These are phyloP conservation scores for Colletotrichum sp. DNA, from an alignment of 2,329 filamentous ascomycete genomes.

Conservation along the genomic window DNA sequence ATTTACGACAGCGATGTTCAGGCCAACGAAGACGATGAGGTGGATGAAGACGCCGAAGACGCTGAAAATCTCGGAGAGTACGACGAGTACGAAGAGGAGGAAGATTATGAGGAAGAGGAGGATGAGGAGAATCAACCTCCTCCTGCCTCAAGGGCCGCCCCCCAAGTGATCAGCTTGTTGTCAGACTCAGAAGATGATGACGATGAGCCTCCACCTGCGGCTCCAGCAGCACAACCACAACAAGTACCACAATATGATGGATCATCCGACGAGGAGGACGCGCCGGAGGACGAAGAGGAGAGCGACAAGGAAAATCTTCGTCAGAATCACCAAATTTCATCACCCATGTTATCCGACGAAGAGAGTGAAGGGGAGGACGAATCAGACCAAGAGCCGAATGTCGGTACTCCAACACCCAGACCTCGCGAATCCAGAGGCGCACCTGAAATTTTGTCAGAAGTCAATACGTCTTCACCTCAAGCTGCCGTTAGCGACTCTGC, in stretches of 20 bases:
- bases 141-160: background rate
- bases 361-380: conserved; percentile 7
- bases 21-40: conserved; percentile 14
- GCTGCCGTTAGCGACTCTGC: background rate
- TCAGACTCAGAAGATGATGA: conserved; percentile 23
- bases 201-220: background rate
- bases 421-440: background rate
- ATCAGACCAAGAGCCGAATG: background rate
- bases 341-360: background rate
- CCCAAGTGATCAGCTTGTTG: conserved; percentile 20
- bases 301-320: background rate
- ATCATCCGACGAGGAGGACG: conserved; percentile 8
- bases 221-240: background rate
- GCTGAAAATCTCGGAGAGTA: background rate
- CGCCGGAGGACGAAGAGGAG: background rate
- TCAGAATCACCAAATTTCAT: background rate
- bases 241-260: conserved; percentile 9
- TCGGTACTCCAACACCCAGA: conserved; percentile 7
- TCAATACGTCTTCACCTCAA: background rate
- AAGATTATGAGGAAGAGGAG: conserved; percentile 15
- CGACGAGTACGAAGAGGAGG: conserved; percentile 21
- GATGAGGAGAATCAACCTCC: conserved; percentile 8
- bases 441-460: background rate
- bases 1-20: conserved; percentile 1
- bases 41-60: conserved; percentile 12